Evolutionary conservation across 176 grass and related monocot genomes (phyloP).

Genomic region (Cenchrus americanus): DNA sequence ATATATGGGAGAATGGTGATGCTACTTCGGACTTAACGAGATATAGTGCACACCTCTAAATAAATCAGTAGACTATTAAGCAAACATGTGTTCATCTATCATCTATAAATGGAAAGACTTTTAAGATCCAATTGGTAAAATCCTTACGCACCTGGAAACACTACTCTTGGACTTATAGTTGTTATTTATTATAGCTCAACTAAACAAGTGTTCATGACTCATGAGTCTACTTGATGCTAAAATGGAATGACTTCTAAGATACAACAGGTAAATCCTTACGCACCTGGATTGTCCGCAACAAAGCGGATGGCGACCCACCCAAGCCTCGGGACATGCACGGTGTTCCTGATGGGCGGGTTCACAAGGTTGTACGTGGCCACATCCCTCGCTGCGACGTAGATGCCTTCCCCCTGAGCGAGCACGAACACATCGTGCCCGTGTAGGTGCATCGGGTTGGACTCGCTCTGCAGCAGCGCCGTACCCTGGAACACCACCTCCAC

Average conservation of each 20-base stretch:
- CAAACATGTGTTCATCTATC: too few species aligned
- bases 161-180: too few species aligned
- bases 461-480: conserved; percentile 37
- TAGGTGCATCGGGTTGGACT: conserved; percentile 61
- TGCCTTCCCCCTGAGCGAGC: conserved; percentile 11
- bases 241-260: too few species aligned
- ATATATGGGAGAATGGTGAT: too few species aligned
- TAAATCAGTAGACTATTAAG: background rate
- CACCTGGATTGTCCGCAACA: conserved; percentile 49
- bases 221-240: too few species aligned
- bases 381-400: conserved; percentile 44
- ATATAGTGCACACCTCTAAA: background rate
- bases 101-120: too few species aligned
- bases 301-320: conserved; percentile 43
- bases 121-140: too few species aligned
- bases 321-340: background rate
- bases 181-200: too few species aligned
- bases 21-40: background rate
- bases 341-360: conserved; percentile 28
- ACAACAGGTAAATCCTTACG: background rate
- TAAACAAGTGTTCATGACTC: too few species aligned
- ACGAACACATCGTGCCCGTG: conserved; percentile 34
- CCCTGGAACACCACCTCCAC: conserved; percentile 46
- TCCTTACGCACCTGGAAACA: too few species aligned
- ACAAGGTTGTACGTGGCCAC: conserved; percentile 37